These are phyloP conservation scores for Clarkia xantiana DNA, from an alignment of 345 rosid species.

Conservation along the genomic window DNA sequence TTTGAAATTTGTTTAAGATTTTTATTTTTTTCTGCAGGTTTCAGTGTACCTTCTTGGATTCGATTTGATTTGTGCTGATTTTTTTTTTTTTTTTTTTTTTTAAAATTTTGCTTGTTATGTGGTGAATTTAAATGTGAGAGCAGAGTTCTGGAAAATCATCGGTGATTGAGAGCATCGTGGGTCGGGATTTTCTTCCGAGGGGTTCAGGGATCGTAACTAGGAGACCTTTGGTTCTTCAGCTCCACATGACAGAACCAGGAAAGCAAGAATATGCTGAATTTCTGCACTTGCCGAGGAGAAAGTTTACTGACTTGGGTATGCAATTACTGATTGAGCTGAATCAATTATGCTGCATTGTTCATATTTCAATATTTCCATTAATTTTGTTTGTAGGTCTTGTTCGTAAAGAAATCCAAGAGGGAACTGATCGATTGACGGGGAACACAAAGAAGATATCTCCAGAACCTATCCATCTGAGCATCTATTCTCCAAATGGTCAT, in stretches of 20 bases:
- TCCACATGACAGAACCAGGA: conserved; percentile 39
- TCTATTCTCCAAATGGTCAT: conserved; percentile 43
- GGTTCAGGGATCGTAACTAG: conserved; percentile 65
- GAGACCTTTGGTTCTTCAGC: conserved; percentile 57
- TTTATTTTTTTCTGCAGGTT: too few species aligned
- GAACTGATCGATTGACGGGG: conserved; percentile 52
- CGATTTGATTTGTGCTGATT: too few species aligned
- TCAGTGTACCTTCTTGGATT: too few species aligned
- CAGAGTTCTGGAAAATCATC: conserved; percentile 64
- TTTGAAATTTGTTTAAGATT: too few species aligned
- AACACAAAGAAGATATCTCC: conserved; percentile 45
- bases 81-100: too few species aligned
- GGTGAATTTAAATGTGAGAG: background rate
- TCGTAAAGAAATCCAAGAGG: conserved; percentile 53
- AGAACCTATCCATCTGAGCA: conserved; percentile 51
- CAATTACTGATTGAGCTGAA: background rate
- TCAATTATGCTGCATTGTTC: background rate
- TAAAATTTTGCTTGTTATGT: too few species aligned
- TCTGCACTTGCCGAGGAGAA: conserved; percentile 38
- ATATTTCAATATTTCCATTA: background rate
- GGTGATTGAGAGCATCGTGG: conserved; percentile 59
- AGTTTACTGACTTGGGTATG: conserved; percentile 33
- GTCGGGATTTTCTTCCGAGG: conserved; percentile 56
- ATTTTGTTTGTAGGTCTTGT: conserved; percentile 28
- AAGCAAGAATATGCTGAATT: conserved; percentile 51